Percentiles rank a stretch among this genome's conserved stretches.
These are phyloP conservation scores for Leptosphaerulina australis DNA, from an alignment of 2,329 filamentous ascomycete species.

Conservation along the genomic window DNA sequence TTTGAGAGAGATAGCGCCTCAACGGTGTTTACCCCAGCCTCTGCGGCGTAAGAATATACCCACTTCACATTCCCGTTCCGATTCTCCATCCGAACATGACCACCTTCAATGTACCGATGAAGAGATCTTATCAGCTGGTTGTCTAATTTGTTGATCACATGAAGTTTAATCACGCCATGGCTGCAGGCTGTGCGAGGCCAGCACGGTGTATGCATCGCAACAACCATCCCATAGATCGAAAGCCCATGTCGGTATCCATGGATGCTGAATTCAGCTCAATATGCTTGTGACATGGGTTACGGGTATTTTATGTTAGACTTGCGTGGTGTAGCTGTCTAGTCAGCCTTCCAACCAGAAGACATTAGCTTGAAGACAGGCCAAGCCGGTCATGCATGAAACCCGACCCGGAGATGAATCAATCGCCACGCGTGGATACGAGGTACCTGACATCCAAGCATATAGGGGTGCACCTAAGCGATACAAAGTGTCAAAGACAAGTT, in stretches of 20 bases:
- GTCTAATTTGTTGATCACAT: neutral
- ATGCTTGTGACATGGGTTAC: neutral
- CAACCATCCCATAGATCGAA: neutral
- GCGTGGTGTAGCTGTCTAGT: neutral
- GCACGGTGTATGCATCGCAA: neutral
- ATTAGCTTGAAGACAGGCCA: neutral
- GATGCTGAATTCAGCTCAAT: neutral
- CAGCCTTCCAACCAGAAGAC: neutral
- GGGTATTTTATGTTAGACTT: neutral
- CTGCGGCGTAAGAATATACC: neutral
- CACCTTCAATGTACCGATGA: neutral
- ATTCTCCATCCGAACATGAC: neutral
- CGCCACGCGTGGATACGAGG: neutral
- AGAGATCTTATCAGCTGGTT: neutral
- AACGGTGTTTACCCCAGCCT: neutral
- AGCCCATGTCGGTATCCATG: neutral
- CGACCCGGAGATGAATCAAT: constrained; percentile 9
- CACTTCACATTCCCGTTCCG: neutral
- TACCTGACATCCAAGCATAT: neutral
- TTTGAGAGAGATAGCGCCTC: neutral
- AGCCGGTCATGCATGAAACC: constrained; percentile 1
- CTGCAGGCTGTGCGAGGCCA: constrained; percentile 8
- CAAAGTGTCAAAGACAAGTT: constrained; percentile 11
- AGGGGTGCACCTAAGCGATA: constrained; percentile 4
- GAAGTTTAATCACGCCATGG: constrained; percentile 3